These are phyloP conservation scores for Alternaria sp. DNA, from an alignment of 2,329 filamentous ascomycete species.

Conservation along the genomic window DNA sequence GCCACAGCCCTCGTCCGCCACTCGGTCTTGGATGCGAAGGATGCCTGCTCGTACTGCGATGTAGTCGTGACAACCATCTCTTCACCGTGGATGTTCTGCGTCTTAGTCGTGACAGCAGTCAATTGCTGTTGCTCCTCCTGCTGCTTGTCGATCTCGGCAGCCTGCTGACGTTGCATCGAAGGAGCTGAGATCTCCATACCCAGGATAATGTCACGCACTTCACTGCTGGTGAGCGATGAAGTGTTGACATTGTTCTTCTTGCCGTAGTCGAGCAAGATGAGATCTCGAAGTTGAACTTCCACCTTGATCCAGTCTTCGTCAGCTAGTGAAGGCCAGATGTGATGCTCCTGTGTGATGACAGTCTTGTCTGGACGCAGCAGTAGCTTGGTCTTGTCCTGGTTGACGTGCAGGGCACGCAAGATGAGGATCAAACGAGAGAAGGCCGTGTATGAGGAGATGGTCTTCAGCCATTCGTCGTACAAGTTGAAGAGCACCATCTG, in stretches of 20 bases:
- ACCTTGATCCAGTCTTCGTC: conserved; percentile 99
- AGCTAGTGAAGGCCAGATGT: conserved; percentile 94
- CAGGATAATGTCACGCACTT: conserved; percentile 97
- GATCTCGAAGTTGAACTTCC: conserved; percentile 92
- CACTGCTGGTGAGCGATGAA: conserved; percentile 91
- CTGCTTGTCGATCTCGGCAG: conserved; percentile 98
- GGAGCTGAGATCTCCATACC: conserved; percentile 99
- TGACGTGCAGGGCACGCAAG: conserved; percentile 92
- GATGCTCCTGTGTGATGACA: conserved; percentile 96
- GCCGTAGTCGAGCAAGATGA: conserved; percentile 97
- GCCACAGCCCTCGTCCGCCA: conserved; percentile 98
- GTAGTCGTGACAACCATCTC: conserved; percentile 99
- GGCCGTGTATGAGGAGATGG: conserved; percentile 96
- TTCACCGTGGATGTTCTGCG: conserved; percentile 94
- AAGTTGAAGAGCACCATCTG: conserved; percentile 99
- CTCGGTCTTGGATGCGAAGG: conserved; percentile 97
- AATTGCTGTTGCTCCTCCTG: conserved; percentile 96
- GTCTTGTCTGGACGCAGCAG: conserved; percentile 95
- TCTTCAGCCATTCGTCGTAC: conserved; percentile 99
- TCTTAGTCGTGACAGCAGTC: conserved; percentile 97
- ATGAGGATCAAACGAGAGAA: conserved; percentile 96
- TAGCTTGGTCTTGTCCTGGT: conserved; percentile 97
- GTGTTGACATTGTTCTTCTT: conserved; percentile 99
- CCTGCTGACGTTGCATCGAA: conserved; percentile 97
- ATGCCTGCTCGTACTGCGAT: conserved; percentile 96